These are phyloP conservation scores for Cryphonectria radicalis DNA, from an alignment of 2,329 filamentous ascomycete genomes.

Conservation along the genomic window DNA sequence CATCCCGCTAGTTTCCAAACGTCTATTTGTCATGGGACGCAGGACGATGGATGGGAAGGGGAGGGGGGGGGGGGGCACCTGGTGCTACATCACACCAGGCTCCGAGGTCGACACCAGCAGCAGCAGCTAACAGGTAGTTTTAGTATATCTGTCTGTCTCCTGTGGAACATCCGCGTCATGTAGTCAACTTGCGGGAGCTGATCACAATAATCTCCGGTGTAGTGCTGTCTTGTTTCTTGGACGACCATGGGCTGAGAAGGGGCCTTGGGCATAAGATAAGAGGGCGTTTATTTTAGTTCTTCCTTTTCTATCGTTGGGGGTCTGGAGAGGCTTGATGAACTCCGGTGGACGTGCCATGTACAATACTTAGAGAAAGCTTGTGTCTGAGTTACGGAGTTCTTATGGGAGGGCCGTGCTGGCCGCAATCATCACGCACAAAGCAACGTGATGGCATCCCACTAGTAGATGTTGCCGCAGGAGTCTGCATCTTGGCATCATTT, in stretches of 20 bases:
- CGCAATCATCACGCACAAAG: too few relatives aligned
- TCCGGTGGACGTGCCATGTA: not conserved
- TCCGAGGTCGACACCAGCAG: not conserved
- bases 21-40: constrained; percentile 8
- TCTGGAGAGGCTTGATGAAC: not conserved
- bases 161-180: not conserved
- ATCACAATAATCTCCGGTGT: not conserved
- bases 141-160: not conserved
- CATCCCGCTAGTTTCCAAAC: constrained; percentile 19
- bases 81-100: not conserved
- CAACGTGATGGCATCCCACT: not conserved
- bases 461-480: not conserved
- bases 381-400: not conserved
- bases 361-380: not conserved
- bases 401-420: not conserved
- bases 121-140: not conserved
- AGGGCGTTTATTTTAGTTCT: not conserved
- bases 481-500: not conserved
- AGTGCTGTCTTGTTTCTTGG: not conserved
- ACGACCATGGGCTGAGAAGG: not conserved
- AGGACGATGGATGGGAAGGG: not conserved
- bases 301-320: not conserved
- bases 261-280: not conserved
- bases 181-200: not conserved
- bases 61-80: not conserved